Conservation (phyloP, 108 stramenopile species). For the Nitzschia sp. region DNA sequence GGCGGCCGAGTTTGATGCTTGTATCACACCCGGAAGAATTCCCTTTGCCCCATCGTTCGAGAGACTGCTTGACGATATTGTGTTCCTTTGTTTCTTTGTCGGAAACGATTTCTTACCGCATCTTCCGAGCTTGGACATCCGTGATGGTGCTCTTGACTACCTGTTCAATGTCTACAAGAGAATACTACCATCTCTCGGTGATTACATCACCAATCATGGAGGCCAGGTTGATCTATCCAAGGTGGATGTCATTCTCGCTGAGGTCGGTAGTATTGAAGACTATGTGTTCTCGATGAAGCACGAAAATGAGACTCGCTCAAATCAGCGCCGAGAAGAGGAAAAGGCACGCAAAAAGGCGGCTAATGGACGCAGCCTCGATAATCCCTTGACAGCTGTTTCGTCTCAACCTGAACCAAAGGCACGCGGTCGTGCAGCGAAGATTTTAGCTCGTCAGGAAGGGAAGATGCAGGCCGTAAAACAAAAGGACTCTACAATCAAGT, state of each 20-base stretch:
- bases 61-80: constrained; percentile 95
- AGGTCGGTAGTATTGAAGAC: constrained; percentile 96
- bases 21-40: constrained; percentile 35
- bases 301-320: constrained; percentile 73
- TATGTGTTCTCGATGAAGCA: constrained; percentile 92
- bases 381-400: constrained; percentile 36
- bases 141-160: constrained; percentile 90
- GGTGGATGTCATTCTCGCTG: constrained; percentile 91
- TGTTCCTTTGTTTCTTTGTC: constrained; percentile 98
- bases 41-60: constrained; percentile 80
- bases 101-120: constrained; percentile 95
- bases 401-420: constrained; percentile 38
- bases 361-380: constrained; percentile 42
- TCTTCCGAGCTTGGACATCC: constrained; percentile 92
- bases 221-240: constrained; percentile 87
- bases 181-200: constrained; percentile 86
- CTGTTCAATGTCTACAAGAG: constrained; percentile 90
- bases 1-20: constrained; percentile 75
- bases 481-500: constrained; percentile 52
- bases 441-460: constrained; percentile 51
- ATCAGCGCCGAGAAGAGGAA: constrained; percentile 48
- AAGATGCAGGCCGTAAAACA: constrained; percentile 34
- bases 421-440: constrained; percentile 66
- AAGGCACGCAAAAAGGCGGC: constrained; percentile 45
- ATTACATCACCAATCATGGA: constrained; percentile 93